Evolutionary conservation across 305 asterid species (phyloP).

Genomic region (Salvia sclarea): DNA sequence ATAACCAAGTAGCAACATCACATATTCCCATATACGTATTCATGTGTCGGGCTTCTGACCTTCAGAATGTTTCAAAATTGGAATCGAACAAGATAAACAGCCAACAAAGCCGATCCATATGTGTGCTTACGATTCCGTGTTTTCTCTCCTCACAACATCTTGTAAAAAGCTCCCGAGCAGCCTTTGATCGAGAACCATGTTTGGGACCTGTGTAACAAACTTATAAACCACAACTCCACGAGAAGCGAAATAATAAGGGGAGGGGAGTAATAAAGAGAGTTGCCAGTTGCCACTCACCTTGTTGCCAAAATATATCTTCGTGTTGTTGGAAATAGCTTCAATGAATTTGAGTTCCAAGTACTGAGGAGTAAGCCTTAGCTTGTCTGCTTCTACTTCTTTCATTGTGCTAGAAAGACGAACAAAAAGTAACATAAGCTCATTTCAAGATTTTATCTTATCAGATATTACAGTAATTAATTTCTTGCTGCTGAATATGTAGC

Average conservation of each 20-base stretch:
- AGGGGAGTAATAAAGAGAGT: slow-evolving; percentile 3
- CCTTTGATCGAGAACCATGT: slow-evolving; percentile 83
- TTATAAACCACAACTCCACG: slow-evolving; percentile 37
- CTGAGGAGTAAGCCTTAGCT: slow-evolving; percentile 82
- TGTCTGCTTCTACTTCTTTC: slow-evolving; percentile 94
- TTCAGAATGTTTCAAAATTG: not conserved
- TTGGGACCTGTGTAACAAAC: slow-evolving; percentile 63
- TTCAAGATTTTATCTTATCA: slow-evolving; percentile 1
- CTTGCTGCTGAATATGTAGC: not conserved
- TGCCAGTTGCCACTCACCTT: slow-evolving; percentile 49
- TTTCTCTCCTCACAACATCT: slow-evolving; percentile 40
- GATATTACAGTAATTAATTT: not conserved
- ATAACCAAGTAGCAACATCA: not conserved
- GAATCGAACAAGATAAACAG: slow-evolving; percentile 2
- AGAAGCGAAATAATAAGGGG: not conserved
- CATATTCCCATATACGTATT: not conserved
- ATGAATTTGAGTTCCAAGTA: slow-evolving; percentile 84
- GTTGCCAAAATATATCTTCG: slow-evolving; percentile 90
- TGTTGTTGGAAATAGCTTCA: slow-evolving; percentile 87
- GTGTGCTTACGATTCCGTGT: slow-evolving; percentile 33
- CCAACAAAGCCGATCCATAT: not conserved
- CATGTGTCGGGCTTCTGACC: too few species aligned
- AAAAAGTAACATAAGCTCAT: slow-evolving; percentile 21
- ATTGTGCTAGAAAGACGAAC: slow-evolving; percentile 54
- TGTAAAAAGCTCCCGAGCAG: slow-evolving; percentile 70